These are phyloP conservation scores for Heritiera fomes DNA, from an alignment of 345 rosid genomes.

Conservation along the genomic window DNA sequence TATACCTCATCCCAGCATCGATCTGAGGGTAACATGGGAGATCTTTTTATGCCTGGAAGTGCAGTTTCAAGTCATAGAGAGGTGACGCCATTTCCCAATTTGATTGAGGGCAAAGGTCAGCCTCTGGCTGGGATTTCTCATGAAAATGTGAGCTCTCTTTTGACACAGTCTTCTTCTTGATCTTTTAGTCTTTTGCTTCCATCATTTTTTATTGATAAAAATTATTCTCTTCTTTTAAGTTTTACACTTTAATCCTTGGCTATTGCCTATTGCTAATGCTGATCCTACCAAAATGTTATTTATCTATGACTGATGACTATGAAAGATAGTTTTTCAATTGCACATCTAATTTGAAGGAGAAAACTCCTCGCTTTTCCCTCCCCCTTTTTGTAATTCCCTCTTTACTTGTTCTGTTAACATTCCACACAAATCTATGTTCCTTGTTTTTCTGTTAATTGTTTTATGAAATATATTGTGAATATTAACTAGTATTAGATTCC, in stretches of 20 bases:
- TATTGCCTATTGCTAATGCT: not conserved
- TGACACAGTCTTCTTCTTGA: constrained; percentile 41
- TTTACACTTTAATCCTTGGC: not conserved
- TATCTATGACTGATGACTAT: not conserved
- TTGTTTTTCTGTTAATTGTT: not conserved
- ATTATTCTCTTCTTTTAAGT: not conserved
- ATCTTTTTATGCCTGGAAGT: constrained; percentile 42
- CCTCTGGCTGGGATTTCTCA: constrained; percentile 32
- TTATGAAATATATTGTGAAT: not conserved
- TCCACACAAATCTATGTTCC: not conserved
- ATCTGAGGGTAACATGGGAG: constrained; percentile 31
- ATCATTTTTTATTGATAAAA: not conserved
- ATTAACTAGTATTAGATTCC: not conserved
- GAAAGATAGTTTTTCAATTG: not conserved
- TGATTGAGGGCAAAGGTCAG: constrained; percentile 24
- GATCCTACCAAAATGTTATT: not conserved
- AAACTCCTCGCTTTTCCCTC: not conserved
- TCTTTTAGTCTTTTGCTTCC: constrained; percentile 36
- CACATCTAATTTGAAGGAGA: not conserved
- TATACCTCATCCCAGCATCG: constrained; percentile 5
- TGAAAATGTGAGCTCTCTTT: constrained; percentile 43
- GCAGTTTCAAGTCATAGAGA: constrained; percentile 45
- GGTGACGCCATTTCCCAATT: constrained; percentile 40
- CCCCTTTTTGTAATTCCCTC: not conserved
- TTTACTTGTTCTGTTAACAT: not conserved